These are phyloP conservation scores for Rhizopogon vulgaris DNA, from an alignment of 768 basidiomycete genomes.

Conservation along the genomic window DNA sequence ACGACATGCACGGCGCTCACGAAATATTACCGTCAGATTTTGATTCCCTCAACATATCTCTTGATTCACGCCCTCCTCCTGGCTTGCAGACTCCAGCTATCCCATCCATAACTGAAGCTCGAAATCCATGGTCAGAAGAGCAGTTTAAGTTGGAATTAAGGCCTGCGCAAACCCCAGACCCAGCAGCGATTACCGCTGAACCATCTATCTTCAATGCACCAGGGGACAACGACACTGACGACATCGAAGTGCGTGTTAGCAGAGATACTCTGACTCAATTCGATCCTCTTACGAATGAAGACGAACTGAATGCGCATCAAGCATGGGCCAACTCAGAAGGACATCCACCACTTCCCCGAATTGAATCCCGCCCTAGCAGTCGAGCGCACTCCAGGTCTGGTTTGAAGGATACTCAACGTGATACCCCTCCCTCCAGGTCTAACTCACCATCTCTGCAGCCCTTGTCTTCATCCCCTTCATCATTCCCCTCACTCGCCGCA, in stretches of 20 bases:
- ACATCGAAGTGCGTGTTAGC: slow-evolving; percentile 13
- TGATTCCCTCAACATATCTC: not conserved
- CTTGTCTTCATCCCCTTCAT: slow-evolving; percentile 12
- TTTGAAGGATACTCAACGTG: slow-evolving; percentile 5
- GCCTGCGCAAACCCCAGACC: slow-evolving; percentile 33
- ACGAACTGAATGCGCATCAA: slow-evolving; percentile 53
- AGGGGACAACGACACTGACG: slow-evolving; percentile 3
- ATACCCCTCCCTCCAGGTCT: slow-evolving; percentile 9
- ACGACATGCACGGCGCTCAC: not conserved
- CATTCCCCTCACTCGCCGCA: slow-evolving; percentile 60
- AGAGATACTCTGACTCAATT: slow-evolving; percentile 53
- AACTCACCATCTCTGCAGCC: slow-evolving; percentile 20
- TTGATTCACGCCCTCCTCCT: not conserved
- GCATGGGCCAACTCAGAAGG: slow-evolving; percentile 62
- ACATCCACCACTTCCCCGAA: slow-evolving; percentile 49
- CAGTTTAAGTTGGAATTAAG: slow-evolving; percentile 5
- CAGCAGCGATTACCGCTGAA: slow-evolving; percentile 35
- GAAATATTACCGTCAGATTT: not conserved
- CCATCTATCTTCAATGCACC: slow-evolving; percentile 27
- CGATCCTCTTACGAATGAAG: slow-evolving; percentile 55
- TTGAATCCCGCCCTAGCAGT: slow-evolving; percentile 12
- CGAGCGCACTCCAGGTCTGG: slow-evolving; percentile 6
- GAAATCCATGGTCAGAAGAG: slow-evolving; percentile 18
- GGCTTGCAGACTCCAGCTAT: not conserved
- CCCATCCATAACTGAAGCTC: not conserved